These are phyloP conservation scores for Phytophthora rubi DNA, from an alignment of 352 stramenopile species.

Conservation along the genomic window DNA sequence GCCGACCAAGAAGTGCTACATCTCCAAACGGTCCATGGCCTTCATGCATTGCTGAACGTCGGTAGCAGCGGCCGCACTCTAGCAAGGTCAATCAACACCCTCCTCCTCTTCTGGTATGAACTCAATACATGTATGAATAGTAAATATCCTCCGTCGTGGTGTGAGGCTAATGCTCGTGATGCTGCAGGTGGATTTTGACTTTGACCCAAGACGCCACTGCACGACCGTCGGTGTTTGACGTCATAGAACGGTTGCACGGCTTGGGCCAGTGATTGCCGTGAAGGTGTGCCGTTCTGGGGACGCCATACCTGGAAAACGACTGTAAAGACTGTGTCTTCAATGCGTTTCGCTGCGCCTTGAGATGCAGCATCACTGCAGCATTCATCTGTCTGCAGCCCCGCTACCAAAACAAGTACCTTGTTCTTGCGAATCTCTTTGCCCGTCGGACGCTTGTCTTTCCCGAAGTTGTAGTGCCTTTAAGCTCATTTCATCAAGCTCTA, in stretches of 20 bases:
- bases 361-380: too few relatives aligned
- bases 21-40: slow-evolving; percentile 23
- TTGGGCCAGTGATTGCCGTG: slow-evolving; percentile 16
- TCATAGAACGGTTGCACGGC: slow-evolving; percentile 68
- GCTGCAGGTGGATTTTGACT: slow-evolving; percentile 30
- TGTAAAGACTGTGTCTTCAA: background rate
- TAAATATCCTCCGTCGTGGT: background rate
- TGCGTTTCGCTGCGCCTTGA: background rate
- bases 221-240: slow-evolving; percentile 65
- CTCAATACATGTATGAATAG: background rate
- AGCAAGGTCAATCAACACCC: too few relatives aligned
- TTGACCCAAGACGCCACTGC: slow-evolving; percentile 57
- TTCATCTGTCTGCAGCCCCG: too few relatives aligned
- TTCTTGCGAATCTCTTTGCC: too few relatives aligned
- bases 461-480: too few relatives aligned
- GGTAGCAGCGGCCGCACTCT: background rate
- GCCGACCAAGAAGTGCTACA: slow-evolving; percentile 24
- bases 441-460: too few relatives aligned
- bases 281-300: background rate
- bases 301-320: background rate
- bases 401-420: too few relatives aligned
- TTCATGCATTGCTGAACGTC: slow-evolving; percentile 18
- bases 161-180: too few relatives aligned
- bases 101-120: too few relatives aligned
- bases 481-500: too few relatives aligned